Base-by-base conservation (phyloP, 148 eudicot species). In the Salicornia ramosissima region DNA sequence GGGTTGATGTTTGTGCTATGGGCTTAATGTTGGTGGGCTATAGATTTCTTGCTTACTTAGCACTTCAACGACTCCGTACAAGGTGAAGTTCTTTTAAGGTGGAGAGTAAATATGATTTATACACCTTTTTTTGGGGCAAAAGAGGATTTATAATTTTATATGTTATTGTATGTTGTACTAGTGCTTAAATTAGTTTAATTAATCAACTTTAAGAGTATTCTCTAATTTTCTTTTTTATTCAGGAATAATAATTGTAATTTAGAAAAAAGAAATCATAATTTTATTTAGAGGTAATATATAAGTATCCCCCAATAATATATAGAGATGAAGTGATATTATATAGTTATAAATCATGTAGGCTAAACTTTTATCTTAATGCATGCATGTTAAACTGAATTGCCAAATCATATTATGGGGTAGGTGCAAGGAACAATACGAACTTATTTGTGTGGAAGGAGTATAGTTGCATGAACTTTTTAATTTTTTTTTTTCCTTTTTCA, bases 21-120 rank as follows among this genome's bases (percentile, higher is more conserved):
- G 89, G 88, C 9, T 64, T 91, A 7, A 95, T 95, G 99, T 83
- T 95, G 75, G 82, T 95, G 24, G 96, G 90, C 31, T 95, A 95
- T 75, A 84, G 96, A 71, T 69, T 95, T 22, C 42, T 89, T 63
- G 99, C 97, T 51, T 95, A 95, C 79, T 73, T 91, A 36, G 99
- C 99, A 47, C 81, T 95, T 68, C 85, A 80, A 54, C 83, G 92
- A 56, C 79, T 94, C 22, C 69, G 81, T 43, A 62, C 85, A 78
- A 85, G 71, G 36, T 78, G 74, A 78, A 43, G 13, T 47, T 40
- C 13, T 5, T n/a, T 39, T 63, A 14, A 10, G 22, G 30, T 13
- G 31, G 50, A 63, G 36, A 36, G 43, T 33, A 49, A 13, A 53
- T 53, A 53, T 22, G 25, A 0, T 14, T n/a, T 30, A 26, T 63